Base-by-base conservation (phyloP, 176 grass and related monocot genomes). In the Oryza rufipogon region DNA sequence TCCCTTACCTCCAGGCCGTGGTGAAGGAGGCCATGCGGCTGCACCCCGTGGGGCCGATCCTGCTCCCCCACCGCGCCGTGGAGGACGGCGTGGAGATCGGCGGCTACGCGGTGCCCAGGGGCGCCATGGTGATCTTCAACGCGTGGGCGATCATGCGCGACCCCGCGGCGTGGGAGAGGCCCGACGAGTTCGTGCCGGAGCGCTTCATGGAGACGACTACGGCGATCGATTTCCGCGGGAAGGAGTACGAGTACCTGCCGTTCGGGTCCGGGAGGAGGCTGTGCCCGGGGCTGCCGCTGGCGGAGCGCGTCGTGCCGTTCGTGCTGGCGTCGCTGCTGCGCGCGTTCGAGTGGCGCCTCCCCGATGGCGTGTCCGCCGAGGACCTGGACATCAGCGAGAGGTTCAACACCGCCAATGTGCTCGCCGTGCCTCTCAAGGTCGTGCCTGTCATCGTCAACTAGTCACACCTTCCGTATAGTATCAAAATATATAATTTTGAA, bases 211-310 rank as follows among this genome's bases (percentile, higher is more conserved):
- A 41, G 15, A 65, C 19, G 30, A 15, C 19, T 4, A 3, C 0
- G 8, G 48, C 51, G 44, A 1, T 71, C 45, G 73, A 77, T 7
- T 81, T 66, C 70, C 49, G 42, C 9, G 83, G 77, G 3, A 65
- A 80, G 34, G 42, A 76, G 20, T 84, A 32, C 9, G 80, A 75
- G 68, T 87, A 70, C 54, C 12, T 91, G 23, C 78, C 89, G 6
- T 87, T 91, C 60, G 84, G 89, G 30, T 74, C 56, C 0, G 89
- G 89, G 0, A 38, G 80, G 44, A 20, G 74, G 73, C 44, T 23
- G 13, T 91, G 89, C 54, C 89, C 89, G 5, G 89, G 89, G 11
- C 26, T 81, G 71, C 39, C 83, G n/a, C n/a, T 86, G 28, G 88
- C 77, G 11, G 39, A 71, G 33, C 74, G 54, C 54, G 61, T 91